Base-by-base conservation (phyloP, 441 rosid species). In the Kokia cookei region DNA sequence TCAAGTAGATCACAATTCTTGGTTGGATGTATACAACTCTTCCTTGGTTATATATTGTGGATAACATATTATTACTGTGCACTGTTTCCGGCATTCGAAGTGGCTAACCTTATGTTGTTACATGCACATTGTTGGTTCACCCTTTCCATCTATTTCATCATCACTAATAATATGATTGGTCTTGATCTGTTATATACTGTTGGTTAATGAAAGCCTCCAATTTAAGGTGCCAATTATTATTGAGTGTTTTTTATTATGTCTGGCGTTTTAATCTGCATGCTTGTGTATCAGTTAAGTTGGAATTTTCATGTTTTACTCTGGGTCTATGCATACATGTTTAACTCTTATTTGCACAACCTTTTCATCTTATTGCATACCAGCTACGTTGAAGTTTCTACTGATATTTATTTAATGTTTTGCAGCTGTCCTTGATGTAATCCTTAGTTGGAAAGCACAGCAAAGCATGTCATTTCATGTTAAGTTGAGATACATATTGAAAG, bases 401-500 rank as follows among this genome's bases (percentile, higher is more conserved):
- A 72, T 50, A 78, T 65, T 26, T 53, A 17, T 72, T 54, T 74
- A 9, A 73, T 54, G 72, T 65, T 50, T 87, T 87, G 93, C 91
- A 96, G 99, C 98, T 85, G 76, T 82, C 73, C 97, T 96, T 74
- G 99, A 96, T 83, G 94, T 96, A 78, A 88, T 96, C 74, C 93
- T 94, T 69, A 94, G 86, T 82, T 91, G 93, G 90, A 96, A 96
- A 85, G 93, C 99, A 60, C 94, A 82, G 45, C 85, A 73, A 74
- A 90, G 90, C 79, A 96, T 96, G 99, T 88, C 99, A 69, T 82
- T 90, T 70, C 89, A 90, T 83, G 99, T 96, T 76, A 92, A 94
- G 86, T 88, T 96, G 81, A 90, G 99, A 88, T 96, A 90, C 86
- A 89, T 96, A 84, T 87, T 96, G 84, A 96, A 96, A 84, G 96